Evolutionary conservation across 2,329 filamentous ascomycete species (phyloP), one percentile per base, ranked within the genome.

Genomic region (Penicillium sclerotiorum): DNA sequence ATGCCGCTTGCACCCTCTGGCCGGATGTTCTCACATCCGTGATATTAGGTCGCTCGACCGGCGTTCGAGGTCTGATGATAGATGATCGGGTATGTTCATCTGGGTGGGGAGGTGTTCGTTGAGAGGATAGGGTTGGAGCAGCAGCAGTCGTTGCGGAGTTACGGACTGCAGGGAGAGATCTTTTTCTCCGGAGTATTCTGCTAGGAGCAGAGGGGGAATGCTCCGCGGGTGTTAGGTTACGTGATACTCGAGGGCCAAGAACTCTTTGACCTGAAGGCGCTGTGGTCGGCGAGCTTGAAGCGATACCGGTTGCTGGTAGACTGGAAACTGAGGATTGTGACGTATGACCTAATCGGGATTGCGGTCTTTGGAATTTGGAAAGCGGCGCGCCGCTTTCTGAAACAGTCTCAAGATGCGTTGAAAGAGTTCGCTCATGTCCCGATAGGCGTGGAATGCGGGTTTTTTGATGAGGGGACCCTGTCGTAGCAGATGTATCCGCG

Each of bases 341-440:
- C 9, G 84, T 83, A 67, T 92, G 87, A 22, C 69, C 83, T 22
- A 89, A 67, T 48, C 87, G 81, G 3, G 87, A 89, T 55, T 84
- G 82, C 35, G 87, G 83, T 56, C 85, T 79, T 49, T 84, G 81
- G 56, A 78, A 78, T 52, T 80, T 82, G 35, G 78, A 75, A 40
- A 88, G 81, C 17, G 89, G 84, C 4, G 86, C 90, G 43, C 91
- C 91, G 57, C 86, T 91, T 73, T 97, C 93, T 32, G 90, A 95
- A 5, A 97, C 91, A 18, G 93, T 91, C 66, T 95, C 93, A n/a
- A 97, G 80, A 15, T 72, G 65, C 13, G 87, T 86, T 9, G 88
- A 88, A 59, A 84, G 82, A 5, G 86, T 82, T 45, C 87, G 81
- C 64, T 90, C 87, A 69, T 89, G 86, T 52, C 79, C 80, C 47